Percentiles rank a stretch among this genome's conserved stretches.
Conservation (phyloP, 768 basidiomycete species). For the Suillus variegatus region DNA sequence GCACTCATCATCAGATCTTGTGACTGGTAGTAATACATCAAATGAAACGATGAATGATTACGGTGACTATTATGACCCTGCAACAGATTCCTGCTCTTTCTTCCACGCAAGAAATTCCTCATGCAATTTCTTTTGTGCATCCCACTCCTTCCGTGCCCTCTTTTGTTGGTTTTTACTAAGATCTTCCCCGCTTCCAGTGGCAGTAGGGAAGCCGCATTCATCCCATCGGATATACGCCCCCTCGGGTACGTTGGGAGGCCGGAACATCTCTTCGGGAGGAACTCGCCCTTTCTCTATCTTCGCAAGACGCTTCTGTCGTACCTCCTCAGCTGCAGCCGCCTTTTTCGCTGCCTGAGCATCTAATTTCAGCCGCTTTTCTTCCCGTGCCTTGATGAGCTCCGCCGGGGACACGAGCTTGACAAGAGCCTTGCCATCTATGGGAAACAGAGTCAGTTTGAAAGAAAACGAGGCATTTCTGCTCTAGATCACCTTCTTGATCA, state of each 20-base stretch:
- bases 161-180: constrained; percentile 81
- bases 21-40: constrained; percentile 53
- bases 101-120: constrained; percentile 69
- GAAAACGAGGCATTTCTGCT: background rate
- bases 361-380: constrained; percentile 78
- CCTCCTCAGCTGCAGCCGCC: constrained; percentile 64
- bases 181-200: constrained; percentile 83
- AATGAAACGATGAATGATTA: constrained; percentile 12
- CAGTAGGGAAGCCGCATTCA: constrained; percentile 79
- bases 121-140: constrained; percentile 75
- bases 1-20: constrained; percentile 61
- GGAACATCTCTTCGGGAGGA: constrained; percentile 79
- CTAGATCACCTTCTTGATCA: constrained; percentile 82
- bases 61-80: background rate
- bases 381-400: constrained; percentile 79
- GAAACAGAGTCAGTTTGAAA: constrained; percentile 4
- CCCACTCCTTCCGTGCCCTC: constrained; percentile 74
- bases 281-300: constrained; percentile 86
- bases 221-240: constrained; percentile 85
- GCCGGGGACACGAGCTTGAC: constrained; percentile 88
- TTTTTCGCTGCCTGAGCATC: constrained; percentile 83
- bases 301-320: constrained; percentile 65
- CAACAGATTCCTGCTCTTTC: constrained; percentile 20
- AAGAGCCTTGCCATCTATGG: constrained; percentile 86
- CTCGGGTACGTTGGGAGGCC: constrained; percentile 72